A percentile compares a stretch with the other conserved stretches of the same genome.
Conservation (phyloP, 164 flowering plant species). For the Paratinospora sagittata region DNA sequence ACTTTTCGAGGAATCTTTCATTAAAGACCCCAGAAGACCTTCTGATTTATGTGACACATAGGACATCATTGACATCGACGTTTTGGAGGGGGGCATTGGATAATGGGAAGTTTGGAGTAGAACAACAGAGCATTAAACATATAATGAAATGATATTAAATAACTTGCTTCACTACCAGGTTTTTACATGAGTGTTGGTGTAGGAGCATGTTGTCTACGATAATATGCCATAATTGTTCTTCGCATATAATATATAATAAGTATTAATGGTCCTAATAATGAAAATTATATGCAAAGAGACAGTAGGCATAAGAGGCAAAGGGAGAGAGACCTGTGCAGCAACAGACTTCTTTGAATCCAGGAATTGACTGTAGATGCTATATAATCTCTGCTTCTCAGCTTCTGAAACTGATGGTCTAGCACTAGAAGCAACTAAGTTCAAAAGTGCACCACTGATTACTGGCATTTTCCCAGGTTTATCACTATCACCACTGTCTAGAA, state of each 20-base stretch:
- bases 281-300: constrained; percentile 4
- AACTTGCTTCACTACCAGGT: neutral
- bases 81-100: neutral
- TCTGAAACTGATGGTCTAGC: constrained; percentile 88
- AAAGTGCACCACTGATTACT: constrained; percentile 48
- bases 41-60: too few relatives aligned
- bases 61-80: neutral
- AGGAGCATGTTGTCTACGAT: neutral
- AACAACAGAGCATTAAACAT: neutral
- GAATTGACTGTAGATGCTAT: constrained; percentile 69
- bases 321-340: constrained; percentile 51
- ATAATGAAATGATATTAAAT: too few relatives aligned
- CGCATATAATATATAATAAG: too few relatives aligned
- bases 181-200: neutral
- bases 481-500: constrained; percentile 34
- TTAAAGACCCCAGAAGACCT: too few relatives aligned
- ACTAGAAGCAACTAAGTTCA: constrained; percentile 59
- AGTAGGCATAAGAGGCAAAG: constrained; percentile 1
- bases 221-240: neutral
- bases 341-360: constrained; percentile 72
- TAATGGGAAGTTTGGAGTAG: neutral
- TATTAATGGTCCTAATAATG: too few relatives aligned
- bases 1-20: too few relatives aligned
- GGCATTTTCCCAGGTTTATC: constrained; percentile 39
- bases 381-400: constrained; percentile 68